Conservation (phyloP, 1,284 basidiomycete genomes). For the Neolentinus lepideus region DNA sequence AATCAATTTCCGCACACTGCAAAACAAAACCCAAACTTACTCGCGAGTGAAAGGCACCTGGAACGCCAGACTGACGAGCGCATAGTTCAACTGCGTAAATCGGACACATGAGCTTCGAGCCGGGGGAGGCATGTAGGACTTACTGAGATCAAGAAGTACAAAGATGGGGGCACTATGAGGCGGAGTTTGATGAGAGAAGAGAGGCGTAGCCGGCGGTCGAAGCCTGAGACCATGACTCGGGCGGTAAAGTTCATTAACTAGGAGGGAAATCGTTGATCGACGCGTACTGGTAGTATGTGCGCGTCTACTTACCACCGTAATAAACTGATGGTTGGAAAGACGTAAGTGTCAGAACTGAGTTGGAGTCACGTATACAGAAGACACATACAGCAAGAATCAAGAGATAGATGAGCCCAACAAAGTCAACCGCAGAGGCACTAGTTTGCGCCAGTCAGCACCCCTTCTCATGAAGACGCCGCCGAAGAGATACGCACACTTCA, state of each 20-base stretch:
- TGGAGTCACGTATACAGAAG: conserved; percentile 5
- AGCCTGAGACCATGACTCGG: conserved; percentile 30
- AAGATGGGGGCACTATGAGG: conserved; percentile 40
- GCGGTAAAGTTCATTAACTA: conserved; percentile 28
- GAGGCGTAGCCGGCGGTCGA: conserved; percentile 42
- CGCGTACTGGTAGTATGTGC: neutral
- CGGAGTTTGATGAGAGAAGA: conserved; percentile 50
- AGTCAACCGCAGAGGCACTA: conserved; percentile 66
- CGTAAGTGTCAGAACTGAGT: neutral
- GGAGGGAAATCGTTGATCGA: conserved; percentile 12
- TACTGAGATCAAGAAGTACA: conserved; percentile 60
- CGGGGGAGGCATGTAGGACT: conserved; percentile 13
- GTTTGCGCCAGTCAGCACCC: neutral
- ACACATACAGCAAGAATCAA: conserved; percentile 44
- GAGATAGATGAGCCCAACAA: conserved; percentile 74
- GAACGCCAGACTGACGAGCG: conserved; percentile 62
- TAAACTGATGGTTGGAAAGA: conserved; percentile 20
- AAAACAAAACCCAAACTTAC: conserved; percentile 19
- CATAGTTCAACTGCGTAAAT: conserved; percentile 39
- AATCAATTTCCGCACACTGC: conserved; percentile 1
- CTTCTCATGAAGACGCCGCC: neutral
- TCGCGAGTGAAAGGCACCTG: conserved; percentile 47
- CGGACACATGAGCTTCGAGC: conserved; percentile 3
- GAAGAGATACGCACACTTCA: conserved; percentile 37
- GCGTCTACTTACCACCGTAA: conserved; percentile 27